Percentiles rank a stretch among this genome's conserved stretches.
phyloP scores from a whole-genome alignment of 352 stramenopile genomes.

The Phytophthora capsici region DNA sequence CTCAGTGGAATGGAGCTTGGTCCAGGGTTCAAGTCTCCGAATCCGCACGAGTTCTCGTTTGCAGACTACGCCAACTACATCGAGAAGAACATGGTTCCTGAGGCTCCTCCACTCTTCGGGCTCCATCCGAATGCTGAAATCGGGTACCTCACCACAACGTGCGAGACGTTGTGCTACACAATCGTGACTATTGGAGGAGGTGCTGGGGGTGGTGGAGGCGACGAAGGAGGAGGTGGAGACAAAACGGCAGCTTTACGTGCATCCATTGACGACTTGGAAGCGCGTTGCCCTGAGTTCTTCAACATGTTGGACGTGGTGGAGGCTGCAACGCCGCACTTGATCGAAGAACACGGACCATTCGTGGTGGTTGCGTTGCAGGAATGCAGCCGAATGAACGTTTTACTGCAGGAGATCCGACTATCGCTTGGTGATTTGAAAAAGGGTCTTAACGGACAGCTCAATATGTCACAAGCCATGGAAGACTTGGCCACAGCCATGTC shows the following conservation, averaged over 20 bases:
- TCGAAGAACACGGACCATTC: constrained; percentile 91
- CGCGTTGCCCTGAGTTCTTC: constrained; percentile 92
- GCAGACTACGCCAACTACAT: constrained; percentile 92
- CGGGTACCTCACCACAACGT: constrained; percentile 94
- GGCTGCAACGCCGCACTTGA: constrained; percentile 87
- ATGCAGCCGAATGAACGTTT: constrained; percentile 94
- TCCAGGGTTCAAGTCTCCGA: constrained; percentile 94
- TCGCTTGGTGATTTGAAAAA: constrained; percentile 96
- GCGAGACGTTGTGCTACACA: constrained; percentile 93
- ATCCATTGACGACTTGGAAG: constrained; percentile 92
- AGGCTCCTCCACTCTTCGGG: constrained; percentile 93
- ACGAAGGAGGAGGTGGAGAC: constrained; percentile 63
- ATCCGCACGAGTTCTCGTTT: constrained; percentile 85
- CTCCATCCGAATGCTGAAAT: constrained; percentile 97
- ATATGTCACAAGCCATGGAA: constrained; percentile 96
- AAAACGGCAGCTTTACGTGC: constrained; percentile 78
- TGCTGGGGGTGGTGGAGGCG: constrained; percentile 40
- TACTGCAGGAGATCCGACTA: constrained; percentile 92
- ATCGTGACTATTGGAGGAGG: constrained; percentile 93
- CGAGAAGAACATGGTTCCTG: constrained; percentile 92
- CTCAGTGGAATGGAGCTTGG: constrained; percentile 93
- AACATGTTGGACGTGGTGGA: constrained; percentile 93
- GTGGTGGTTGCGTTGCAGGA: constrained; percentile 96
- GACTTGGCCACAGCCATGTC: constrained; percentile 92
- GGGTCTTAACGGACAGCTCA: constrained; percentile 95